A percentile compares a stretch with the other conserved stretches of the same genome.
These are phyloP conservation scores for Anethum foeniculum DNA, from an alignment of 140 eudicot species.

Conservation along the genomic window DNA sequence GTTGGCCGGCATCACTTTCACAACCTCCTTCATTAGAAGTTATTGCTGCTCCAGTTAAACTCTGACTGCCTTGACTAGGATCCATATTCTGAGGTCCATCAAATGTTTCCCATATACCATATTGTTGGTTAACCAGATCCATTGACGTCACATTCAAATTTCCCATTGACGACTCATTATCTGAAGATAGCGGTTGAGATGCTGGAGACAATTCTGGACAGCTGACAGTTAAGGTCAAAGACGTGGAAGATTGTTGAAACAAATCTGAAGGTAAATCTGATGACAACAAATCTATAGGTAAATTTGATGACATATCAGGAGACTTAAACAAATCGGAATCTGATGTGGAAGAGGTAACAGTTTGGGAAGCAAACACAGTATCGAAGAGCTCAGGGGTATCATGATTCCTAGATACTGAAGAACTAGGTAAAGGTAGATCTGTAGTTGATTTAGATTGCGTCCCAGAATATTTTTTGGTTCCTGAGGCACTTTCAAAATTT, in stretches of 20 bases:
- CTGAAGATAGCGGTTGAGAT: constrained; percentile 29
- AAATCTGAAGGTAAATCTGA: constrained; percentile 29
- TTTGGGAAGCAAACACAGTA: constrained; percentile 38
- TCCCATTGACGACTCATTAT: constrained; percentile 31
- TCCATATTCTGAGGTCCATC: constrained; percentile 48
- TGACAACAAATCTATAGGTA: constrained; percentile 33
- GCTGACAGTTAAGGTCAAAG: constrained; percentile 24
- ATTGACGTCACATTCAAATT: constrained; percentile 20
- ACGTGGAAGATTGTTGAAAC: constrained; percentile 32
- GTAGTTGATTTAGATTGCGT: constrained; percentile 8
- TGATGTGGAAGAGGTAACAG: constrained; percentile 26
- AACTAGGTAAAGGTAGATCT: constrained; percentile 19
- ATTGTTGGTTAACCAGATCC: constrained; percentile 15
- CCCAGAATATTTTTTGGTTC: constrained; percentile 19
- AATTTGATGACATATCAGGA: constrained; percentile 23
- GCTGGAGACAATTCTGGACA: constrained; percentile 30
- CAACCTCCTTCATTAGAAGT: constrained; percentile 19
- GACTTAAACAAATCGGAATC: constrained; percentile 38
- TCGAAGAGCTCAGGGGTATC: constrained; percentile 51
- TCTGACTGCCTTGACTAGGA: constrained; percentile 16
- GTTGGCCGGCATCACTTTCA: constrained; percentile 15
- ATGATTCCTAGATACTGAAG: constrained; percentile 23
- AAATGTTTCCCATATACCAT: constrained; percentile 74
- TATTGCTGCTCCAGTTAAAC: constrained; percentile 18
- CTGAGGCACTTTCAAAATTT: constrained; percentile 22